Base-by-base conservation (phyloP, 108 stramenopile species). In the Hondaea fermentalgiana region DNA sequence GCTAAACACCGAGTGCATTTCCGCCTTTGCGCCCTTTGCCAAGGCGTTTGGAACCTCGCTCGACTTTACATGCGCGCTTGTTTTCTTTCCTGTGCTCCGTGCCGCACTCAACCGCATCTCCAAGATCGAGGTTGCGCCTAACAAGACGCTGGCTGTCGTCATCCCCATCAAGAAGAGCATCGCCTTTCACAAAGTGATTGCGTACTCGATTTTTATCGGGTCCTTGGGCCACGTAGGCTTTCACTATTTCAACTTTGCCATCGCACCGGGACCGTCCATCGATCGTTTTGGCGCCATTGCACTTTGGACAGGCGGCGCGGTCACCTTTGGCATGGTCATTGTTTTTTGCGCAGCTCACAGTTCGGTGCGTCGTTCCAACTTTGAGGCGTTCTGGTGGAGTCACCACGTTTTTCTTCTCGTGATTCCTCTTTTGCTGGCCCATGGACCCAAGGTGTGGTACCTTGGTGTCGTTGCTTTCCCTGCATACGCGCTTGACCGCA, bases 111-210 rank as follows among this genome's bases (percentile, higher is more conserved):
- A 83, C 49, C 76, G 76, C 23, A 55, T 83, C 76, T 53, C 49
- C n/a, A 83, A 47, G 16, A 28, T 83, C 51, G 76, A 83, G 51
- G 76, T 83, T 35, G 12, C 49, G 23, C 76, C 76, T 6, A 83
- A 83, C 76, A 83, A 83, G 23, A 83, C 92, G 5, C 35, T 93
- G 28, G 89, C 92, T 5, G 3, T 44, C n/a, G 87, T 88, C 57
- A 29, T 93, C 1, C 92, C 92, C 5, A 59, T 93, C 19, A 42
- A 60, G 83, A 91, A 91, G 88, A 91, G 90, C 90, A 76, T 93
- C 53, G 88, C 88, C 57, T 91, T 93, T 55, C 92, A 93, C 90
- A 93, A 91, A 69, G 29, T 91, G 51, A 59, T 91, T 29, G 92
- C 92, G 25, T 42, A 17, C 64, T n/a, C 88, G 16, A 76, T 93